A percentile compares a stretch with the other conserved stretches of the same genome.
These are phyloP conservation scores for Arxiozyma slooffiae DNA, from an alignment of 1,139 yeast species.

Conservation along the genomic window DNA sequence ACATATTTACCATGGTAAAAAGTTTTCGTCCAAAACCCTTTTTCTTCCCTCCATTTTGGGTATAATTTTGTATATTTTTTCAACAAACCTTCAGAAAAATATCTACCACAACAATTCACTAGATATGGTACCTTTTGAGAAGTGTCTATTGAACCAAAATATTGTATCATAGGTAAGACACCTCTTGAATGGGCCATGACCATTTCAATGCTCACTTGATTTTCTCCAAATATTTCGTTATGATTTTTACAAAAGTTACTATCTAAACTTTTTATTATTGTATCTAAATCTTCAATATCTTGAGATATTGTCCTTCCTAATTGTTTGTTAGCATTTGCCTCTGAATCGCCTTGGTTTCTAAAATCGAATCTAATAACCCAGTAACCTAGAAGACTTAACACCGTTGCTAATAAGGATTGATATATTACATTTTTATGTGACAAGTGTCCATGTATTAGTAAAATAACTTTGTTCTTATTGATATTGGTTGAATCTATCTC, in stretches of 20 bases:
- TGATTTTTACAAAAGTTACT: constrained; percentile 15
- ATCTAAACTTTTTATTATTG: constrained; percentile 39
- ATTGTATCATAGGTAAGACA: constrained; percentile 61
- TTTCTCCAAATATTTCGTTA: constrained; percentile 10
- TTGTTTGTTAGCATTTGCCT: constrained; percentile 37
- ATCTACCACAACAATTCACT: constrained; percentile 68
- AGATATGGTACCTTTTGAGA: constrained; percentile 44
- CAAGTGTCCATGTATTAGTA: constrained; percentile 65
- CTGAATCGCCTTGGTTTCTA: constrained; percentile 75
- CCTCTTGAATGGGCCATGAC: constrained; percentile 77
- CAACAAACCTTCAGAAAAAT: constrained; percentile 33
- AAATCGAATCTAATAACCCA: constrained; percentile 71
- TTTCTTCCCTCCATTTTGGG: constrained; percentile 31
- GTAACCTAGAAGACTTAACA: constrained; percentile 52
- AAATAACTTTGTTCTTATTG: constrained; percentile 29
- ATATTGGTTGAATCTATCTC: too few relatives aligned
- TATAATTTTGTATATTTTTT: constrained; percentile 22
- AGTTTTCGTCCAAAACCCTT: constrained; percentile 34
- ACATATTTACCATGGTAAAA: constrained; percentile 44
- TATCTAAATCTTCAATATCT: constrained; percentile 61
- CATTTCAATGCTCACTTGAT: constrained; percentile 39
- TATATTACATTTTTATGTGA: constrained; percentile 79
- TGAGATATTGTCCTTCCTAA: constrained; percentile 49
- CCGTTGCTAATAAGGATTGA: constrained; percentile 53
- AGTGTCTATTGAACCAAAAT: constrained; percentile 36